Evolutionary conservation across 352 stramenopile genomes (phyloP).

Genomic region (Aphanomyces euteiches): DNA sequence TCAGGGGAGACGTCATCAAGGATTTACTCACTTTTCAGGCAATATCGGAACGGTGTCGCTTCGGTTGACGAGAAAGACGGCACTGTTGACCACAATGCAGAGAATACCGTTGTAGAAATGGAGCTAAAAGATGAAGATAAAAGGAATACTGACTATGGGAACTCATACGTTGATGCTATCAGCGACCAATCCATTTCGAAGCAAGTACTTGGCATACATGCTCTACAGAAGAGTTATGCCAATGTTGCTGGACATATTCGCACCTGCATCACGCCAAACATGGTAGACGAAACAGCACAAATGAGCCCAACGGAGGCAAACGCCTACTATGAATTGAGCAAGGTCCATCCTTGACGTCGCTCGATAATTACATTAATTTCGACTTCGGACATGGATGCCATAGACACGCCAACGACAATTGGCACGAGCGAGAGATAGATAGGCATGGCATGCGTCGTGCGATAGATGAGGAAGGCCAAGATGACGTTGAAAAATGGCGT

Average conservation of each 20-base stretch:
- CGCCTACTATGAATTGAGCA: slow-evolving; percentile 37
- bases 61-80: slow-evolving; percentile 57
- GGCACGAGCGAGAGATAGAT: slow-evolving; percentile 78
- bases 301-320: slow-evolving; percentile 60
- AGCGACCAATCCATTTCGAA: slow-evolving; percentile 66
- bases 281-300: slow-evolving; percentile 66
- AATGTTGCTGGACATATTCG: not conserved
- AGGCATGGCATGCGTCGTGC: slow-evolving; percentile 60
- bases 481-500: slow-evolving; percentile 86
- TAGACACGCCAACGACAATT: slow-evolving; percentile 75
- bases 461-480: slow-evolving; percentile 66
- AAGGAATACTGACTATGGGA: not conserved
- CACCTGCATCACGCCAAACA: slow-evolving; percentile 75
- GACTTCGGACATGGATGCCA: slow-evolving; percentile 85
- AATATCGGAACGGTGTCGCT: slow-evolving; percentile 27
- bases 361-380: slow-evolving; percentile 61
- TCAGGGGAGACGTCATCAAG: not conserved
- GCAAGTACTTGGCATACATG: slow-evolving; percentile 85
- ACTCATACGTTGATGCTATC: slow-evolving; percentile 76
- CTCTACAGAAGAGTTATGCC: slow-evolving; percentile 37
- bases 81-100: slow-evolving; percentile 80
- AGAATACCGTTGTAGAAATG: slow-evolving; percentile 84
- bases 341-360: not conserved
- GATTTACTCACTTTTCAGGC: slow-evolving; percentile 33
- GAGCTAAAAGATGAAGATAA: slow-evolving; percentile 40